Conservation (phyloP, 257 asterid genomes). For the Solanum pimpinellifolium region DNA sequence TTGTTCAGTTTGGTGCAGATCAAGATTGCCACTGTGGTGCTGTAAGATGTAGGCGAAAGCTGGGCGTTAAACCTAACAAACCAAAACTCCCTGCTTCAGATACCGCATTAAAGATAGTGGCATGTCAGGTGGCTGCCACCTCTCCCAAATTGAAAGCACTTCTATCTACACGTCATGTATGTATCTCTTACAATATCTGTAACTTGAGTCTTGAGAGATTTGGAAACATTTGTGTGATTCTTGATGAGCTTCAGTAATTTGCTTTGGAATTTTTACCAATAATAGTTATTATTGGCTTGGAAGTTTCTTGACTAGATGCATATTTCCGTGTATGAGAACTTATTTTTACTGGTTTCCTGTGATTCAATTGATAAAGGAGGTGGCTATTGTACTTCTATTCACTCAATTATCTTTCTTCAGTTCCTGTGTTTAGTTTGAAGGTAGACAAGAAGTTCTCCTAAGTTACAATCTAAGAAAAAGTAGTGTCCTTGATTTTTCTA, state of each 20-base stretch:
- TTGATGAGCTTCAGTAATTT: neutral
- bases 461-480: neutral
- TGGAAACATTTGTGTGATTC: neutral
- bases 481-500: neutral
- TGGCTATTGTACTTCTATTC: neutral
- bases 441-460: neutral
- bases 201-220: neutral
- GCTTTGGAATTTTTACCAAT: neutral
- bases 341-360: neutral
- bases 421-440: neutral
- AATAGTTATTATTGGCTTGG: neutral
- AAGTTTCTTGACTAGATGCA: neutral
- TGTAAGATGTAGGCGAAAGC: slow-evolving; percentile 67
- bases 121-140: slow-evolving; percentile 56
- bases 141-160: slow-evolving; percentile 41
- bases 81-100: slow-evolving; percentile 56
- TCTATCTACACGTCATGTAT: slow-evolving; percentile 35
- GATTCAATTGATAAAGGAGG: neutral
- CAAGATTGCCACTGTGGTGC: slow-evolving; percentile 98
- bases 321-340: neutral
- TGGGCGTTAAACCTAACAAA: slow-evolving; percentile 76
- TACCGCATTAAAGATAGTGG: slow-evolving; percentile 57
- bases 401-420: neutral
- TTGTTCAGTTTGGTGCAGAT: slow-evolving; percentile 99
- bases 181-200: neutral